Percentiles rank a stretch among this genome's conserved stretches.
Evolutionary conservation across 257 asterid genomes (phyloP).

Genomic region (Thymus quinquecostatus): DNA sequence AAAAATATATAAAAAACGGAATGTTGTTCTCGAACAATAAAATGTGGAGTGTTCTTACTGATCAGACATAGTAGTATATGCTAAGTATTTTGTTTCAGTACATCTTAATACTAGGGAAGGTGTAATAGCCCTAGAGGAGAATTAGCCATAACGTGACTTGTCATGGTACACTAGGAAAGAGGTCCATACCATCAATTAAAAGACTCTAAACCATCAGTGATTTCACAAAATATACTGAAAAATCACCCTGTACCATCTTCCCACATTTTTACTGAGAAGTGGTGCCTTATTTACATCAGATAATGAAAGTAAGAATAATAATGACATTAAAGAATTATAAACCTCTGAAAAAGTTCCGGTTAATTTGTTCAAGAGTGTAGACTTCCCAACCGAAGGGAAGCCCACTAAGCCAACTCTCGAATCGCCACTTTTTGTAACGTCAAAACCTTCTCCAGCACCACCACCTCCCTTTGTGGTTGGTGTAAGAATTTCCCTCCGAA

Average conservation of each 20-base stretch:
- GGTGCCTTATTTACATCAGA: constrained; percentile 4
- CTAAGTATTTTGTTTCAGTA: neutral
- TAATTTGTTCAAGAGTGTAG: constrained; percentile 88
- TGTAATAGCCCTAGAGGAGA: no score
- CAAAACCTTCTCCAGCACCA: constrained; percentile 99
- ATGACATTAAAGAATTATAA: constrained; percentile 29
- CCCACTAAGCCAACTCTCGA: constrained; percentile 97
- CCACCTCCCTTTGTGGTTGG: constrained; percentile 97
- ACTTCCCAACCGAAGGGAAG: constrained; percentile 97
- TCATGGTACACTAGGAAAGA: no score
- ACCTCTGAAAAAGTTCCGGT: constrained; percentile 99
- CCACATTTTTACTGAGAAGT: neutral
- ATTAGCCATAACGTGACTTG: no score
- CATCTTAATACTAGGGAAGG: neutral
- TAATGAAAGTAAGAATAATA: constrained; percentile 13
- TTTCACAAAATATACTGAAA: neutral
- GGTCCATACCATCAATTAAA: no score
- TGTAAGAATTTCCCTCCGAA: constrained; percentile 87
- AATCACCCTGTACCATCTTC: neutral
- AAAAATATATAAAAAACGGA: neutral
- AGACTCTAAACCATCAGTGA: no score
- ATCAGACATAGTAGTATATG: neutral
- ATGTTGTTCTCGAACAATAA: no score
- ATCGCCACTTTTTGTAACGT: constrained; percentile 99
- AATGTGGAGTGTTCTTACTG: no score